phyloP scores from a whole-genome alignment of 169 alveolate genomes.

The Perkinsus chesapeaki region DNA sequence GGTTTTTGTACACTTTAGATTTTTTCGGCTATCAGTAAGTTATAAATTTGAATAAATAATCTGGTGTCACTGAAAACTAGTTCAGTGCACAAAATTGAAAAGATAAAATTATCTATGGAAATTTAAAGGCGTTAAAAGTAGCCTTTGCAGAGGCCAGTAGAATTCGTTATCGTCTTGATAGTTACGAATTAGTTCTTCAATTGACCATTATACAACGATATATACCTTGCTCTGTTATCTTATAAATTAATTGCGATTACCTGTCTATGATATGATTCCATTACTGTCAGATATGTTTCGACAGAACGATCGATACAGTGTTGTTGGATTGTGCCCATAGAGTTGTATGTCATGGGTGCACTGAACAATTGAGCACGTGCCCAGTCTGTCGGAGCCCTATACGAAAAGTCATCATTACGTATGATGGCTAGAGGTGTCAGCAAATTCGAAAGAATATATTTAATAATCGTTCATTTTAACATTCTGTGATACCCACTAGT shows the following conservation, averaged over 20 bases:
- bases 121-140: too few relatives aligned
- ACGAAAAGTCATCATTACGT: neutral
- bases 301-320: constrained; percentile 57
- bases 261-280: constrained; percentile 37
- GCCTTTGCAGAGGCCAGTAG: too few relatives aligned
- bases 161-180: too few relatives aligned
- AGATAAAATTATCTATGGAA: too few relatives aligned
- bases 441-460: neutral
- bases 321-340: constrained; percentile 61
- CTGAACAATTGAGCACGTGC: constrained; percentile 20
- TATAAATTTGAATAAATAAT: too few relatives aligned
- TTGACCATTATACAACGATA: neutral
- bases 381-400: constrained; percentile 7
- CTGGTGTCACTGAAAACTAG: too few relatives aligned
- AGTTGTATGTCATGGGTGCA: constrained; percentile 47
- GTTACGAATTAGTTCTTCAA: too few relatives aligned
- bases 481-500: too few relatives aligned
- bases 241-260: neutral
- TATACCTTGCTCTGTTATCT: neutral
- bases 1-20: too few relatives aligned
- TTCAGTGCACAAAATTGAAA: too few relatives aligned
- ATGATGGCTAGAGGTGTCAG: neutral
- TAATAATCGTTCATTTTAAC: neutral
- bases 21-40: too few relatives aligned
- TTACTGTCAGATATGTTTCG: constrained; percentile 56